Conservation (phyloP, 768 basidiomycete species). For the Russula sp. region DNA sequence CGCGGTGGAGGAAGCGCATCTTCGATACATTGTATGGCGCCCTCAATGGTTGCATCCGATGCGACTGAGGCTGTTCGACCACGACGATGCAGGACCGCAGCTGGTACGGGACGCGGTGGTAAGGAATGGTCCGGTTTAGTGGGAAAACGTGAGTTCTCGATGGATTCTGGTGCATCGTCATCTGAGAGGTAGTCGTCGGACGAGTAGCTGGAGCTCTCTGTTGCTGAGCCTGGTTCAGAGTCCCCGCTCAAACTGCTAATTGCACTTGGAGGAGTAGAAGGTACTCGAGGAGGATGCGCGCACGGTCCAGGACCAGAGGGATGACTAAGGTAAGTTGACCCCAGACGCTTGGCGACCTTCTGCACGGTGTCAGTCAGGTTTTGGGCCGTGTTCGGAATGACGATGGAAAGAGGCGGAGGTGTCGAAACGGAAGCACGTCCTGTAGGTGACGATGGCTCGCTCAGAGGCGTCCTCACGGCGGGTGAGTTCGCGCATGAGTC, state of each 20-base stretch:
- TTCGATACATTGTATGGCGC: constrained; percentile 14
- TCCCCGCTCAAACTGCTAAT: constrained; percentile 27
- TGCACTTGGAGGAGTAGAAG: constrained; percentile 21
- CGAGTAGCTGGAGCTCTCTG: constrained; percentile 24
- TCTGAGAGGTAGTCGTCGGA: constrained; percentile 40
- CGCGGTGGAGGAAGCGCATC: constrained; percentile 12
- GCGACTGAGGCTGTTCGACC: constrained; percentile 24
- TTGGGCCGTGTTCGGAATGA: constrained; percentile 31
- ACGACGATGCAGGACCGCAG: constrained; percentile 38
- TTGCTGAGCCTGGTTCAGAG: constrained; percentile 25
- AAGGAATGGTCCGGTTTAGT: constrained; percentile 37
- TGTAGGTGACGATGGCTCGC: background rate
- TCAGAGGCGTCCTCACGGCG: constrained; percentile 16
- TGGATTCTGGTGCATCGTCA: constrained; percentile 38
- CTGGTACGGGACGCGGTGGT: constrained; percentile 47
- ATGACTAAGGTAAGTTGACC: constrained; percentile 39
- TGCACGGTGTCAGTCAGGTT: constrained; percentile 53
- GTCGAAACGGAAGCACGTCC: background rate
- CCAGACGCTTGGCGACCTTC: constrained; percentile 58
- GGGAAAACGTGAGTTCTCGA: constrained; percentile 11
- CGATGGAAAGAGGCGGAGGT: constrained; percentile 32
- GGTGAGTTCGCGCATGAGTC: constrained; percentile 36
- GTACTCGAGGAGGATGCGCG: constrained; percentile 10
- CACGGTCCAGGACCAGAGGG: constrained; percentile 28
- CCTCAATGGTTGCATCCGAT: constrained; percentile 29